Conservation (phyloP, 2,329 filamentous ascomycete genomes). For the Aaosphaeria pasadenensis region DNA sequence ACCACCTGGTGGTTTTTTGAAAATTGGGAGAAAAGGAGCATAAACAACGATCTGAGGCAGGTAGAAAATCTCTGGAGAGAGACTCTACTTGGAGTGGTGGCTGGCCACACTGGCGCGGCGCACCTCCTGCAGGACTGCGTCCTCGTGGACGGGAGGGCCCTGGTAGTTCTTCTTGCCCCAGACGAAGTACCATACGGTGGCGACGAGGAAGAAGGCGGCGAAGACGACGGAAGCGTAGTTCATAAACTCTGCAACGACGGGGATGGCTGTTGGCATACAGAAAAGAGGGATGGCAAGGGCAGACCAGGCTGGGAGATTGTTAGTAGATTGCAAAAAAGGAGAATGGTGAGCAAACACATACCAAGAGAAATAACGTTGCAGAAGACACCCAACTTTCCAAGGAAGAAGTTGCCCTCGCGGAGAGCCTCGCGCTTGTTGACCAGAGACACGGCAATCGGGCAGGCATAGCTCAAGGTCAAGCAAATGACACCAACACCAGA, state of each 20-base stretch:
- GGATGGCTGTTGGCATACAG: conserved; percentile 67
- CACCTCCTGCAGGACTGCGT: conserved; percentile 24
- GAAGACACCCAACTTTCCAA: conserved; percentile 59
- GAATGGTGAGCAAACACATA: conserved; percentile 44
- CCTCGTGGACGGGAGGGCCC: conserved; percentile 51
- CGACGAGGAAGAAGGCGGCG: conserved; percentile 60
- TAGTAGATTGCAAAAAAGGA: neutral
- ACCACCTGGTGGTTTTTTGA: too few species aligned
- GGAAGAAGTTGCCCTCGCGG: conserved; percentile 55
- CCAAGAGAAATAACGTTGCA: conserved; percentile 63
- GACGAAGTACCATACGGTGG: conserved; percentile 64
- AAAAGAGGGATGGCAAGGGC: conserved; percentile 68
- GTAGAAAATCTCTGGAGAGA: neutral
- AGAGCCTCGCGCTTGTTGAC: conserved; percentile 60
- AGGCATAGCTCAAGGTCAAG: conserved; percentile 65
- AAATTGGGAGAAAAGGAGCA: too few species aligned
- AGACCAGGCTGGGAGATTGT: conserved; percentile 51
- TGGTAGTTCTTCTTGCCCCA: conserved; percentile 70
- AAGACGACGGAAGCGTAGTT: conserved; percentile 79
- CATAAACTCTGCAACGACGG: conserved; percentile 58
- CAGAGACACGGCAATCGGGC: conserved; percentile 64
- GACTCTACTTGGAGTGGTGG: neutral
- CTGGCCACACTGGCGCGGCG: conserved; percentile 27
- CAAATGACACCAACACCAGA: conserved; percentile 68
- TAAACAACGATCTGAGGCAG: neutral